Base-by-base conservation (phyloP, 108 stramenopile species). In the Bacterosira constricta region DNA sequence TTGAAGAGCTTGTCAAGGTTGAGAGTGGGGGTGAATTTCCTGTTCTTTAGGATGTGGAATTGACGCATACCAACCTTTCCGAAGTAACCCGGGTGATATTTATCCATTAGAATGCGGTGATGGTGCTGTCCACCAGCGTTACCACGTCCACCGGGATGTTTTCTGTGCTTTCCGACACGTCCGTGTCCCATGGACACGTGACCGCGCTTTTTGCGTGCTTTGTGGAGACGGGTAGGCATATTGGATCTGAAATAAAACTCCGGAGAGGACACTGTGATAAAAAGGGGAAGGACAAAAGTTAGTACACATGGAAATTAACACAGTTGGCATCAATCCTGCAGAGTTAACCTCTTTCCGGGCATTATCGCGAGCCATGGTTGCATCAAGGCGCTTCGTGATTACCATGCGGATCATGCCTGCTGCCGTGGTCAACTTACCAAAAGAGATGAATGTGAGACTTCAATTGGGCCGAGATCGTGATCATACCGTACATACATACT, bases 61-160 rank as follows among this genome's bases (percentile, higher is more conserved):
- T 96, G 97, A 59, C 98, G 91, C 98, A 99, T 99, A 89, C 98
- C 98, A 58, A 99, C 97, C 93, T 99, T 99, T 77, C 99, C 98
- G 83, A 99, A 99, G 89, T 99, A 98, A 87, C 98, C 98, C 71
- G 98, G 98, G 84, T 99, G 98, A 82, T 88, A 99, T 83, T 99
- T 98, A 85, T 99, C 99, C 73, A 99, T 89, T 38, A 98, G 86
- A 75, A 90, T 98, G 30, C 99, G 94, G 95, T 98, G 98, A 83
- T 99, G 99, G 71, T 99, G 99, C 80, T 98, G 98, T 66, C 99
- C 99, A 84, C 99, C 99, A 39, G 99, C 99, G 83, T 99, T 99
- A 97, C 99, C 99, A 51, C 99, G 98, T 79, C 99, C 99, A 85
- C 98, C 97, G 47, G 99, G 99, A 91, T 99, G 99, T 82, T 91